phyloP scores from a whole-genome alignment of 139 green algal species.

The Chlorella vulgaris region DNA sequence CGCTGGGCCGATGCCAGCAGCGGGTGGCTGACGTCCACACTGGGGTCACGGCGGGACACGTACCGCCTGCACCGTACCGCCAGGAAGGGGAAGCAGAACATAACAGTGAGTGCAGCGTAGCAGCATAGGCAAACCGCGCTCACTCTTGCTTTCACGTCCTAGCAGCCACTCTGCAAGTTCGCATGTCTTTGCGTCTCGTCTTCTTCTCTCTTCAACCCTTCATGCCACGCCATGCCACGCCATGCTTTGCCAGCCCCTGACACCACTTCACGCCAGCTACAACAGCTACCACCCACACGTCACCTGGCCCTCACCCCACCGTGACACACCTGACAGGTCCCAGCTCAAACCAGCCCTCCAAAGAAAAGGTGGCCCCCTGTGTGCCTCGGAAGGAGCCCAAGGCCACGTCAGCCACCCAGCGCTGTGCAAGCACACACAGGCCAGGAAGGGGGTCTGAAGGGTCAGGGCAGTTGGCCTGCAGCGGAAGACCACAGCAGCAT shows the following conservation, averaged over 20 bases:
- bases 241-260: neutral
- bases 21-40: neutral
- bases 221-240: too few species aligned
- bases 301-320: too few species aligned
- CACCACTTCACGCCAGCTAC: too few species aligned
- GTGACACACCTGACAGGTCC: slow-evolving; percentile 9
- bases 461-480: slow-evolving; percentile 37
- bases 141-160: too few species aligned
- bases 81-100: neutral
- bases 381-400: slow-evolving; percentile 33
- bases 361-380: slow-evolving; percentile 27
- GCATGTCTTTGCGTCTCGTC: too few species aligned
- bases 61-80: slow-evolving; percentile 8
- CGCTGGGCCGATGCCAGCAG: neutral
- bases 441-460: slow-evolving; percentile 44
- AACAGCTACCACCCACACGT: too few species aligned
- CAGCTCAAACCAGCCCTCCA: slow-evolving; percentile 45
- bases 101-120: neutral
- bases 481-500: neutral
- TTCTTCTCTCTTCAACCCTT: too few species aligned
- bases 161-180: too few species aligned
- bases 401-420: slow-evolving; percentile 50
- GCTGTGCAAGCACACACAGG: slow-evolving; percentile 46
- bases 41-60: neutral
- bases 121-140: too few species aligned